Percentiles rank a stretch among this genome's conserved stretches.
Conservation (phyloP, 352 stramenopile genomes). For the Halophytophthora polymorphica region DNA sequence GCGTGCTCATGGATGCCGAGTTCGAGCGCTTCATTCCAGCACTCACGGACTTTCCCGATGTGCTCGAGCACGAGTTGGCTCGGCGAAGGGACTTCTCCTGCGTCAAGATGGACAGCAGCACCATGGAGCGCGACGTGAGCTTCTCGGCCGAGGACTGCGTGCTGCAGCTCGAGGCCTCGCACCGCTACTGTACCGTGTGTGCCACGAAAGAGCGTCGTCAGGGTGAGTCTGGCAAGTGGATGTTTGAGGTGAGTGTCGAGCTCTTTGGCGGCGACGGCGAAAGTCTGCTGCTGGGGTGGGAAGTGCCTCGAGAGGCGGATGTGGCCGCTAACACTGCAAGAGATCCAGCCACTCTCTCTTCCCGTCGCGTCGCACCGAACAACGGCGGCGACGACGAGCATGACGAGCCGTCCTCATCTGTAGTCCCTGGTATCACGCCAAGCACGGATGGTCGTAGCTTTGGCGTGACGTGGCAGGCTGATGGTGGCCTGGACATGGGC, state of each 20-base stretch:
- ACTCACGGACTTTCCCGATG: conserved; percentile 49
- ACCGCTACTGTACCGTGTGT: conserved; percentile 68
- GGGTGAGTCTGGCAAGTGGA: conserved; percentile 73
- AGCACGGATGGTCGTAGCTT: conserved; percentile 54
- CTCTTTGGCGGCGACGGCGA: conserved; percentile 58
- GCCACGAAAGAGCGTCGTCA: conserved; percentile 69
- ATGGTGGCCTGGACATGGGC: conserved; percentile 69
- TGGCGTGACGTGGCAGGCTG: conserved; percentile 72
- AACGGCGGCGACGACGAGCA: conserved; percentile 5
- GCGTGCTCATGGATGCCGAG: conserved; percentile 22
- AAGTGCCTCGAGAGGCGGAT: conserved; percentile 38
- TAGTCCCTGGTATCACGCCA: conserved; percentile 62
- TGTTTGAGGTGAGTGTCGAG: conserved; percentile 72
- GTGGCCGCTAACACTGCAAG: not conserved
- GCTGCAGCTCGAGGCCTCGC: conserved; percentile 58
- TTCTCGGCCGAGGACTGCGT: conserved; percentile 77
- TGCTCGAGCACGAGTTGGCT: conserved; percentile 59
- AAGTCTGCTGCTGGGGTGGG: conserved; percentile 76
- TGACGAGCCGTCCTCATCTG: conserved; percentile 3
- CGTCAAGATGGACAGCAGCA: conserved; percentile 67
- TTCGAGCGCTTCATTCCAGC: conserved; percentile 33
- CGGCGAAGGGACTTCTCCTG: conserved; percentile 62
- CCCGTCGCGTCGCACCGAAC: not conserved
- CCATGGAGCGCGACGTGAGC: conserved; percentile 55
- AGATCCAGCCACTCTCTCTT: not conserved